Conservation (phyloP, 495 filamentous ascomycete genomes). For the Penicillium alfredii region DNA sequence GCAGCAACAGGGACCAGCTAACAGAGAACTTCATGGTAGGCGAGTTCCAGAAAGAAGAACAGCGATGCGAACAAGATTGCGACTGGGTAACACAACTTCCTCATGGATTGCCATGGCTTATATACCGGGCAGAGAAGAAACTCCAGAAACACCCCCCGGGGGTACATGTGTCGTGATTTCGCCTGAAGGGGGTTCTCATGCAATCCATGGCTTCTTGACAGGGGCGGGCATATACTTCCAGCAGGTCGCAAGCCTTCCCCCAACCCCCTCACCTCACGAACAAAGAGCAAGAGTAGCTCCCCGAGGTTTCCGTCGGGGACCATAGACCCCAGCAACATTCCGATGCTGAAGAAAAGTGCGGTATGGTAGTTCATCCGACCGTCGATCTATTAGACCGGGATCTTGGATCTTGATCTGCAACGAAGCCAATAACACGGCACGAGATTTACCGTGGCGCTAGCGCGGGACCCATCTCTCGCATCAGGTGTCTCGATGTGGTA, state of each 20-base stretch:
- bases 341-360: background rate
- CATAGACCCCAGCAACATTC: background rate
- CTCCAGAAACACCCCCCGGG: too few relatives aligned
- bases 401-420: slow-evolving; percentile 6
- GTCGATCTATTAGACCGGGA: slow-evolving; percentile 3
- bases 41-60: background rate
- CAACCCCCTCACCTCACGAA: too few relatives aligned
- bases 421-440: slow-evolving; percentile 5
- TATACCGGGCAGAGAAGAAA: too few relatives aligned
- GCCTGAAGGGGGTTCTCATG: background rate
- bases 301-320: background rate
- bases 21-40: slow-evolving; percentile 8
- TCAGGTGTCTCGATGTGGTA: slow-evolving; percentile 1
- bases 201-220: background rate
- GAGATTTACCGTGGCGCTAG: slow-evolving; percentile 7
- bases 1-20: slow-evolving; percentile 3
- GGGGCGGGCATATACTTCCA: too few relatives aligned
- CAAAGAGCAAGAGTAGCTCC: background rate
- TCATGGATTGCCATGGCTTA: slow-evolving; percentile 2
- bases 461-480: slow-evolving; percentile 2
- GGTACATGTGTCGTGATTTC: slow-evolving; percentile 2
- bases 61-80: too few relatives aligned
- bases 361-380: slow-evolving; percentile 6
- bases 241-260: too few relatives aligned
- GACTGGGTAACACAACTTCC: too few relatives aligned